These are phyloP conservation scores for Fraxinus velutina DNA, from an alignment of 305 asterid genomes.

Conservation along the genomic window DNA sequence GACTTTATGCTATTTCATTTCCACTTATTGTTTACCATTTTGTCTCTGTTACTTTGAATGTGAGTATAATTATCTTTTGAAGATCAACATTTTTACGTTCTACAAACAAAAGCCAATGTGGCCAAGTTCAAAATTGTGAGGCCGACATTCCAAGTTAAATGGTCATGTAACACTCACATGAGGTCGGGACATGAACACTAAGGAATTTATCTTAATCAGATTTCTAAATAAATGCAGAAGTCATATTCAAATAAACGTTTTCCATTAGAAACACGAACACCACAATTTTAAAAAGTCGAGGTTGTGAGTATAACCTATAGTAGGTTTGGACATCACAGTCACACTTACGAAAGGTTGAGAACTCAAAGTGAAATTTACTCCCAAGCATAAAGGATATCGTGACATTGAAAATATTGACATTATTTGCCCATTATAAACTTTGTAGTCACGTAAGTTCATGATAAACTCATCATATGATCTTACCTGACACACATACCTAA, in stretches of 20 bases:
- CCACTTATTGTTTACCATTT: neutral
- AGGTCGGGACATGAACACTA: neutral
- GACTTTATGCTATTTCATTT: neutral
- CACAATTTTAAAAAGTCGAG: neutral
- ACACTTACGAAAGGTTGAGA: neutral
- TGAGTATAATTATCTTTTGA: neutral
- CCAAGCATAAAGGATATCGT: neutral
- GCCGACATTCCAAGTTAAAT: neutral
- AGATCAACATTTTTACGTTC: neutral
- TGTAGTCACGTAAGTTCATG: neutral
- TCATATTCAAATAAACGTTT: neutral
- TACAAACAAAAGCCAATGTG: neutral
- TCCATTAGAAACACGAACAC: neutral
- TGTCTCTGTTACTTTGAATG: neutral
- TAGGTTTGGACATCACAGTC: neutral
- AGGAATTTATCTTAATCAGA: neutral
- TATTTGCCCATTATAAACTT: neutral
- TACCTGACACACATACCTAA: neutral
- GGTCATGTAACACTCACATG: neutral
- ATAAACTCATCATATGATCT: neutral
- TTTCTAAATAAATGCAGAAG: no score
- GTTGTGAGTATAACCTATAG: neutral
- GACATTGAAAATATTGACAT: neutral
- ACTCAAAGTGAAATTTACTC: neutral
- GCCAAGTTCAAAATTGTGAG: neutral